Evolutionary conservation across 441 rosid genomes (phyloP).

Genomic region (Pelargonium australe): DNA sequence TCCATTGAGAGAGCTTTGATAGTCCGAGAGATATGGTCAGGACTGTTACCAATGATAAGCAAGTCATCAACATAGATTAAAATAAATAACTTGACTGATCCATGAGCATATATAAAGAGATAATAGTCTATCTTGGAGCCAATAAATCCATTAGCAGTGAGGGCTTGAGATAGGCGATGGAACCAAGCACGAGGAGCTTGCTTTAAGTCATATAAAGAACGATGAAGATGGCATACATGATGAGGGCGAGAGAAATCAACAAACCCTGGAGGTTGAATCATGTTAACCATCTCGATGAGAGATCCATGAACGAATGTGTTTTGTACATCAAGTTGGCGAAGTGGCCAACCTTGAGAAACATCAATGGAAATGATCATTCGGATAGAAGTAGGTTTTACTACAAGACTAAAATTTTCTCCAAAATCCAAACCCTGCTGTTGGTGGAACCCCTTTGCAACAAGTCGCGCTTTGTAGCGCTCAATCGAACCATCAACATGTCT

Average conservation of each 20-base stretch:
- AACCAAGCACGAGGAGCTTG: conserved; percentile 1
- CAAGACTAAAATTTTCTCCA: not conserved
- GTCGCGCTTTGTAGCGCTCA: not conserved
- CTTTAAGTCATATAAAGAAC: conserved; percentile 2
- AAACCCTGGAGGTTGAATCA: conserved; percentile 5
- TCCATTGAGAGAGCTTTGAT: no score
- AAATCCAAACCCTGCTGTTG: not conserved
- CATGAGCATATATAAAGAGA: no score
- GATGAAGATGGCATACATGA: not conserved
- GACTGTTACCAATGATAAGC: no score
- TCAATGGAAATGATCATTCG: not conserved
- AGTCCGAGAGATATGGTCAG: no score
- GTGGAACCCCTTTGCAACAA: not conserved
- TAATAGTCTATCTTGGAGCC: no score
- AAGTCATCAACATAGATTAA: no score
- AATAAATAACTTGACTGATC: no score
- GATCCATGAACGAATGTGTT: not conserved
- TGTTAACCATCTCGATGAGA: not conserved
- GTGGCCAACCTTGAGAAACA: not conserved
- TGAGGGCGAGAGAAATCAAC: not conserved
- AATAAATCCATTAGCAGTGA: no score
- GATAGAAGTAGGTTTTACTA: not conserved
- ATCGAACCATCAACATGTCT: not conserved
- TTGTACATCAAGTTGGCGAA: not conserved
- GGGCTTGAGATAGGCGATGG: not conserved